Conservation (phyloP, 768 basidiomycete species). For the Trametes gibbosa region DNA sequence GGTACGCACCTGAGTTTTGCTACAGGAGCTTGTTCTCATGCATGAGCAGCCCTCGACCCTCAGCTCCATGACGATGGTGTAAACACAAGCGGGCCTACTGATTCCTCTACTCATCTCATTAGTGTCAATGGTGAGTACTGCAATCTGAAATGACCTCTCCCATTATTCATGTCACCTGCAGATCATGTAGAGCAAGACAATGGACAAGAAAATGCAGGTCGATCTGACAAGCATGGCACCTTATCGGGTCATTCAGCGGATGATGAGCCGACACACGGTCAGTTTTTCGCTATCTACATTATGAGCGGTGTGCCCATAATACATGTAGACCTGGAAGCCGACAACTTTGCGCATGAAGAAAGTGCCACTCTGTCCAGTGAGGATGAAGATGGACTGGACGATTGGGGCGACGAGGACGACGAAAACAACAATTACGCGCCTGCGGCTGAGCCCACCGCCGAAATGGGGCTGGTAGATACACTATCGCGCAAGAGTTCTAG, state of each 20-base stretch:
- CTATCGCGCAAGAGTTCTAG: constrained; percentile 19
- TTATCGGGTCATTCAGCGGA: neutral
- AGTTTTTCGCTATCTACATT: neutral
- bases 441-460: neutral
- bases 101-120: neutral
- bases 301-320: neutral
- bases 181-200: neutral
- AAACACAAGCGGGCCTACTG: neutral
- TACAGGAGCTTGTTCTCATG: neutral
- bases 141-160: neutral
- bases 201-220: neutral
- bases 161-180: neutral
- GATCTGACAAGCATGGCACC: neutral
- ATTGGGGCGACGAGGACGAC: constrained; percentile 10
- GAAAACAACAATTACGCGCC: neutral
- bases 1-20: neutral
- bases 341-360: neutral
- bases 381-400: constrained; percentile 10
- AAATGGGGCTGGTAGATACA: neutral
- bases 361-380: neutral
- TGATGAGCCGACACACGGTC: neutral
- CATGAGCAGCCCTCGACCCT: neutral
- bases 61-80: neutral
- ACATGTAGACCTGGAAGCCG: neutral
- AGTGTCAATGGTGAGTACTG: constrained; percentile 1